Evolutionary conservation across 179 eudicot species (phyloP), one percentile per base, ranked within the genome.

Genomic region (Nepenthes alata): DNA sequence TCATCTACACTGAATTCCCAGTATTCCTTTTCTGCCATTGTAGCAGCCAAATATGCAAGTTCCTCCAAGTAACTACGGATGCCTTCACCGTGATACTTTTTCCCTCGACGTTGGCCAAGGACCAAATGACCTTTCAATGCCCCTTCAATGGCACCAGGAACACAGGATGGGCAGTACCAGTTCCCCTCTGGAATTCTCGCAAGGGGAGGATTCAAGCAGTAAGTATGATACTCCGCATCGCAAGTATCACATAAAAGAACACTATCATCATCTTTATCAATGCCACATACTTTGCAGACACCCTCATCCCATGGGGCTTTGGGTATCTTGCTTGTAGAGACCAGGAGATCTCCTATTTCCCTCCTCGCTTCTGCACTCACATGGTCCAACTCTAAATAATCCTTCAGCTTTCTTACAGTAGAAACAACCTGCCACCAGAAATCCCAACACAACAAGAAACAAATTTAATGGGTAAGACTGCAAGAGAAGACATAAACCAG

Each of bases 221-320:
- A 89, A 5, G 87, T 84, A 61, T 93, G 98, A 70, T 93, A 89
- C 70, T 89, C 98, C 0, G 96, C 86, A 75, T 93, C 96, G 78
- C 98, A 93, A 13, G 79, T 79, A 79, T 93, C 98, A 73, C 98
- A 93, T 70, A 93, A 57, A 52, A 89, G 78, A 64, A 93, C 96
- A 71, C 86, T 81, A 69, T 85, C 90, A 64, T 93, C 98, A 75
- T 93, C 96, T 81, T 75, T 87, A 71, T 93, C 98, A 71, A 85
- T 78, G 68, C 98, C 96, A 63, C 98, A 93, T 13, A 87, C 87
- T 82, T 87, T 93, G 77, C 98, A 93, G 60, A 93, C 77, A 58
- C 98, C 96, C 47, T 86, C 96, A 37, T 86, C 97, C 97, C 97
- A 89, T 56, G 97, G 95, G 63, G 89, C 95, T 77, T 82, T 83